A percentile compares a stretch with the other conserved stretches of the same genome.
These are phyloP conservation scores for Scytalidium lignicola DNA, from an alignment of 2,329 filamentous ascomycete species.

Conservation along the genomic window DNA sequence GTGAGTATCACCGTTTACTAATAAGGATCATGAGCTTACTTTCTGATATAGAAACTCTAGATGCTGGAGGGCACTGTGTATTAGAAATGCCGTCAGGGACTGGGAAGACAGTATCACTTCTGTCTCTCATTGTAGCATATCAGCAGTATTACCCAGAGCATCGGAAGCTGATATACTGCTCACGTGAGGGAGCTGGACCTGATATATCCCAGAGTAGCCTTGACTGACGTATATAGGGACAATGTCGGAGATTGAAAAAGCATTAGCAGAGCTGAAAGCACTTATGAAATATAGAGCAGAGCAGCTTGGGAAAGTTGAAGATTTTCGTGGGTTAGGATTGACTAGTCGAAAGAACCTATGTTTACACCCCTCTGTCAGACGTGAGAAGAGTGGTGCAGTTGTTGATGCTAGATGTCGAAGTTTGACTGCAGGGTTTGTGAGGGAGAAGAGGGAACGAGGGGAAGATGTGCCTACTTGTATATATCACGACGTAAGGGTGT, in stretches of 20 bases:
- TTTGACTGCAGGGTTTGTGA: conserved; percentile 92
- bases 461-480: conserved; percentile 92
- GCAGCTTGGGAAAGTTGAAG: conserved; percentile 84
- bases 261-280: conserved; percentile 81
- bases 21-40: conserved; percentile 11
- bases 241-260: conserved; percentile 99
- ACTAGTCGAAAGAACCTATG: conserved; percentile 98
- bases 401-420: conserved; percentile 96
- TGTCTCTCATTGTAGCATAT: conserved; percentile 94
- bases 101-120: conserved; percentile 90
- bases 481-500: conserved; percentile 73
- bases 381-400: conserved; percentile 89
- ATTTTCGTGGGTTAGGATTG: conserved; percentile 85
- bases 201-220: background rate
- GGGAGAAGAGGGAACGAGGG: conserved; percentile 92
- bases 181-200: conserved; percentile 48
- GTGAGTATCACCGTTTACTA: conserved; percentile 25
- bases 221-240: conserved; percentile 49
- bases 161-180: conserved; percentile 97
- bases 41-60: conserved; percentile 60
- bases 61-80: conserved; percentile 91
- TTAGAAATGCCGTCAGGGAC: conserved; percentile 99
- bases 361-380: conserved; percentile 90
- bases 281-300: conserved; percentile 93
- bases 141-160: conserved; percentile 91